Conservation (phyloP, 2,329 filamentous ascomycete genomes). For the Calonectria ilicicola region DNA sequence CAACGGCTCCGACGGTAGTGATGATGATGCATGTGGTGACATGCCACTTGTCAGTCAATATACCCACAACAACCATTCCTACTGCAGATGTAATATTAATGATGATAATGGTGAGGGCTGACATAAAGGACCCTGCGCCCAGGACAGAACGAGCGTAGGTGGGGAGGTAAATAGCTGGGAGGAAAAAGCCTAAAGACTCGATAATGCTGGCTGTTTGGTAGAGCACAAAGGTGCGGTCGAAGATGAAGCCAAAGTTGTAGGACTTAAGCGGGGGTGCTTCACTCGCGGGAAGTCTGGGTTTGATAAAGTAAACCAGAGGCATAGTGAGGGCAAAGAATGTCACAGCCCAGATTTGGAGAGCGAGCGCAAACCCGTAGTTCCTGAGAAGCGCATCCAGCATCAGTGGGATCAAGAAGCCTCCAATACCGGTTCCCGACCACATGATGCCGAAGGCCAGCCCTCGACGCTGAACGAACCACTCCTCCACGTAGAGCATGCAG, state of each 20-base stretch:
- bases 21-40: constrained; percentile 63
- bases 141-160: constrained; percentile 62
- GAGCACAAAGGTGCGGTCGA: constrained; percentile 63
- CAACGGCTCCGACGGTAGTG: constrained; percentile 63
- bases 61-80: constrained; percentile 56
- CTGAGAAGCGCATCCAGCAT: background rate
- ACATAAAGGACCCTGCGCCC: constrained; percentile 55
- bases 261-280: constrained; percentile 41
- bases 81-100: constrained; percentile 67
- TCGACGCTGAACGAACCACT: constrained; percentile 61
- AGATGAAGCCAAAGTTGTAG: constrained; percentile 59
- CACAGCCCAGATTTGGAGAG: constrained; percentile 55
- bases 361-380: background rate
- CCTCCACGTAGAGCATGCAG: constrained; percentile 65
- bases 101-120: constrained; percentile 65
- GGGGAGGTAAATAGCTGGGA: constrained; percentile 69
- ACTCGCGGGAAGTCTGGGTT: constrained; percentile 58
- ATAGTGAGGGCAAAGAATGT: constrained; percentile 59
- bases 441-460: constrained; percentile 68
- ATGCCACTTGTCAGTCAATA: constrained; percentile 61
- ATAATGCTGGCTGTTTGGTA: constrained; percentile 67
- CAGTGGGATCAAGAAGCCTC: constrained; percentile 8
- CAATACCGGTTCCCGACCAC: constrained; percentile 43
- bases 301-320: constrained; percentile 65
- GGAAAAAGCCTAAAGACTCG: constrained; percentile 68